These are phyloP conservation scores for Leucocoprinus birnbaumii DNA, from an alignment of 768 basidiomycete genomes.

Conservation along the genomic window DNA sequence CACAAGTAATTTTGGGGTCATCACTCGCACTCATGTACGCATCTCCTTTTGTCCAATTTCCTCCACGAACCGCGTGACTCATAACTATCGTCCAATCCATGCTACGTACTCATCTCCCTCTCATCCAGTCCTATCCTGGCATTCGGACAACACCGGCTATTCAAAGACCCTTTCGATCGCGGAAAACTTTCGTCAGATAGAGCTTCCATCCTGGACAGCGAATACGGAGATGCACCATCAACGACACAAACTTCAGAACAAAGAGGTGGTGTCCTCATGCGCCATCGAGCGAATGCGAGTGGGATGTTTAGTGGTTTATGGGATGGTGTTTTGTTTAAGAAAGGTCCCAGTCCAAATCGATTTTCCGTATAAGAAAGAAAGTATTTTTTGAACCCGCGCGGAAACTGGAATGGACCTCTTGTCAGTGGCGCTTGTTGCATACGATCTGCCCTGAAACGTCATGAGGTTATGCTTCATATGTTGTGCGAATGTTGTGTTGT, in stretches of 20 bases:
- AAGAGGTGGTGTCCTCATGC: slow-evolving; percentile 12
- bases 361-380: slow-evolving; percentile 28
- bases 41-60: neutral
- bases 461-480: too few relatives aligned
- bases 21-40: slow-evolving; percentile 59
- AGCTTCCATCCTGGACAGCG: slow-evolving; percentile 8
- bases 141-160: slow-evolving; percentile 48
- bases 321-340: slow-evolving; percentile 20
- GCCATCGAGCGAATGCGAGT: slow-evolving; percentile 17
- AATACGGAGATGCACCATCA: slow-evolving; percentile 12
- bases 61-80: neutral
- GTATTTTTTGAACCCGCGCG: neutral
- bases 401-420: too few relatives aligned
- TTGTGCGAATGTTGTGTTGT: slow-evolving; percentile 3
- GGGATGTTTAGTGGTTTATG: slow-evolving; percentile 22
- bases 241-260: neutral
- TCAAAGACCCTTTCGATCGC: slow-evolving; percentile 48
- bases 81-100: too few relatives aligned
- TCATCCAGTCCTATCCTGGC: slow-evolving; percentile 49
- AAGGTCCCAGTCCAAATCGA: slow-evolving; percentile 17
- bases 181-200: neutral
- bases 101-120: slow-evolving; percentile 4
- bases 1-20: slow-evolving; percentile 46
- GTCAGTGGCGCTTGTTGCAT: too few relatives aligned
- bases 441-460: too few relatives aligned